phyloP scores from a whole-genome alignment of 306 rosid species.

The Quercus robur region DNA sequence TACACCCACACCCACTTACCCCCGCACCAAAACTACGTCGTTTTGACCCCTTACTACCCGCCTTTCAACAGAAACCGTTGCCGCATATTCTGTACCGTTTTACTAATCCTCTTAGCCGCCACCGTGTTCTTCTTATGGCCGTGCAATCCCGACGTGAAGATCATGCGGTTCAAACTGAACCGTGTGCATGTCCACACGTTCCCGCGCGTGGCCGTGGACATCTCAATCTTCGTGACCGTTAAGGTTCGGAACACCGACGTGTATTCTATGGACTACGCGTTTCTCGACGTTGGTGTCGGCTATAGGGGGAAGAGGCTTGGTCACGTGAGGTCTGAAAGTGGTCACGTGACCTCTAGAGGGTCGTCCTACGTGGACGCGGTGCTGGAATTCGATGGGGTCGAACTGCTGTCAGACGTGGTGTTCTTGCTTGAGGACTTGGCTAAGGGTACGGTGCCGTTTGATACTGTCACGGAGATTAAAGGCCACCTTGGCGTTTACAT shows the following conservation, averaged over 20 bases:
- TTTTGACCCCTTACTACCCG: conserved; percentile 23
- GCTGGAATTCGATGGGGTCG: conserved; percentile 51
- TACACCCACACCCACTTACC: conserved; percentile 23
- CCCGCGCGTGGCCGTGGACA: conserved; percentile 58
- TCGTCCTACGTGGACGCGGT: conserved; percentile 71
- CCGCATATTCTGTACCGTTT: conserved; percentile 18
- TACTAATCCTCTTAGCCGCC: conserved; percentile 17
- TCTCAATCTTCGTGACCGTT: conserved; percentile 48
- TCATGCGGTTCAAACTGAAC: conserved; percentile 49
- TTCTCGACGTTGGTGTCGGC: conserved; percentile 54
- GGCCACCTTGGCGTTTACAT: conserved; percentile 52
- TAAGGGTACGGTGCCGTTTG: conserved; percentile 57
- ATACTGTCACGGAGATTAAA: conserved; percentile 41
- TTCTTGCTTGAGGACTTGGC: conserved; percentile 61
- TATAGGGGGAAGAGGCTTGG: conserved; percentile 72
- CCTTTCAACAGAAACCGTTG: conserved; percentile 9
- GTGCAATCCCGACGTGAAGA: conserved; percentile 51
- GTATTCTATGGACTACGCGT: conserved; percentile 51
- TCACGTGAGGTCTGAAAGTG: conserved; percentile 45
- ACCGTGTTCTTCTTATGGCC: conserved; percentile 51
- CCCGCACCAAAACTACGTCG: conserved; percentile 29
- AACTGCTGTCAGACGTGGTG: conserved; percentile 58
- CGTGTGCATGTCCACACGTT: conserved; percentile 44
- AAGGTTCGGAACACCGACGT: conserved; percentile 52
- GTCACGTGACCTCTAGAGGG: conserved; percentile 62